Conservation (phyloP, 768 basidiomycete genomes). For the Leccinum disarticulatum region DNA sequence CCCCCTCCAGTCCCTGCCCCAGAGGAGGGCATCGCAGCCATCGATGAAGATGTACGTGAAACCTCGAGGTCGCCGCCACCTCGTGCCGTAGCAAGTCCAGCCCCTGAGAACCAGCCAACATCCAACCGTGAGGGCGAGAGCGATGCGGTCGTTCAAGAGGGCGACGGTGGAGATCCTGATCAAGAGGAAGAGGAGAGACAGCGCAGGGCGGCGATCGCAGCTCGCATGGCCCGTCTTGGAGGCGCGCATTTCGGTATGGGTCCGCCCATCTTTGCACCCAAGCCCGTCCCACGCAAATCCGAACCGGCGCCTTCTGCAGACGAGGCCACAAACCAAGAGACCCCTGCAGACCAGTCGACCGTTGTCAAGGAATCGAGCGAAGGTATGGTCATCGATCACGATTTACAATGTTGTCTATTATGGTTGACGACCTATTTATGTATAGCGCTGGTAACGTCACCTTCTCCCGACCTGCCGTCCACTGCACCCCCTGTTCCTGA, state of each 20-base stretch:
- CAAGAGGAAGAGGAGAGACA: conserved; percentile 70
- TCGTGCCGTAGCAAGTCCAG: conserved; percentile 17
- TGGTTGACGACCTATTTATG: conserved; percentile 7
- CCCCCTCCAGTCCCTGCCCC: too few species aligned
- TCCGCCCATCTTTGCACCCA: conserved; percentile 66
- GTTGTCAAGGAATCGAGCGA: conserved; percentile 13
- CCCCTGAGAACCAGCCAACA: conserved; percentile 13
- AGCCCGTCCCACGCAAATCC: conserved; percentile 41
- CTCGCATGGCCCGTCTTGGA: conserved; percentile 90
- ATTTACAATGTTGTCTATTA: not conserved
- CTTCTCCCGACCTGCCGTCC: conserved; percentile 10
- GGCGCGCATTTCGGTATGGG: conserved; percentile 82
- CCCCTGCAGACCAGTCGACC: conserved; percentile 4
- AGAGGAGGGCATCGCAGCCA: conserved; percentile 27
- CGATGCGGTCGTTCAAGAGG: conserved; percentile 24
- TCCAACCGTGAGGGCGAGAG: conserved; percentile 34
- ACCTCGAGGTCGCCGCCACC: conserved; percentile 38
- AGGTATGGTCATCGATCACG: conserved; percentile 14
- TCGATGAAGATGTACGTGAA: conserved; percentile 23
- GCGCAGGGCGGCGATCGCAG: conserved; percentile 83
- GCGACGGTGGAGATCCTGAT: conserved; percentile 36
- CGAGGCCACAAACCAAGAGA: conserved; percentile 25
- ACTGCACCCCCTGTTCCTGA: conserved; percentile 6
- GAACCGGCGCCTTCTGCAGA: conserved; percentile 17
- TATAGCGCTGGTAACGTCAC: conserved; percentile 17